A percentile compares a stretch with the other conserved stretches of the same genome.
Conservation (phyloP, 2,329 filamentous ascomycete species). For the Setomelanomma holmii region DNA sequence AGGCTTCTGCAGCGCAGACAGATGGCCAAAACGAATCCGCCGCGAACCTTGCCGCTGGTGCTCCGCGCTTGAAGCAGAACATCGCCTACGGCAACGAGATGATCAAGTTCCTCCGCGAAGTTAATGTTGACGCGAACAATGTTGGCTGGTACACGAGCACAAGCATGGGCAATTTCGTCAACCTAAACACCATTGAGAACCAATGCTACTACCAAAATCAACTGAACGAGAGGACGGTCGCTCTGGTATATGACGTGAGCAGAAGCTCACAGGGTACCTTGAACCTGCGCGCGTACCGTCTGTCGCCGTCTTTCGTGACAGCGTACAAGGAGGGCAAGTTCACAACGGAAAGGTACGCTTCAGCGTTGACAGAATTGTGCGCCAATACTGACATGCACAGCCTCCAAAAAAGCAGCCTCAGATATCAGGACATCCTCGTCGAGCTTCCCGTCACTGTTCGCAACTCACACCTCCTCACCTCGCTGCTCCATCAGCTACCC, state of each 20-base stretch:
- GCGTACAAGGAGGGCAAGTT: constrained; percentile 98
- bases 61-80: constrained; percentile 91
- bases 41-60: constrained; percentile 76
- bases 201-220: constrained; percentile 97
- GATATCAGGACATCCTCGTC: constrained; percentile 90
- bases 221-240: constrained; percentile 82
- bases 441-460: constrained; percentile 90
- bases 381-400: constrained; percentile 61
- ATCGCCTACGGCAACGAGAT: constrained; percentile 91
- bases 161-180: constrained; percentile 98
- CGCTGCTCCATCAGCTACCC: constrained; percentile 92
- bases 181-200: constrained; percentile 94
- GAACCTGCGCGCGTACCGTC: constrained; percentile 87
- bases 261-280: constrained; percentile 90
- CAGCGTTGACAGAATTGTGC: neutral
- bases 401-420: constrained; percentile 91
- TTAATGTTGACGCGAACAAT: constrained; percentile 97
- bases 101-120: constrained; percentile 94
- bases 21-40: constrained; percentile 44
- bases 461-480: constrained; percentile 96
- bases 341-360: constrained; percentile 84
- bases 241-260: constrained; percentile 93
- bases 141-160: constrained; percentile 99
- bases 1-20: constrained; percentile 72
- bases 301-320: constrained; percentile 85